Evolutionary conservation across 148 eudicot species (phyloP), one percentile per base, ranked within the genome.

Genomic region (Vaccinium myrtillus): DNA sequence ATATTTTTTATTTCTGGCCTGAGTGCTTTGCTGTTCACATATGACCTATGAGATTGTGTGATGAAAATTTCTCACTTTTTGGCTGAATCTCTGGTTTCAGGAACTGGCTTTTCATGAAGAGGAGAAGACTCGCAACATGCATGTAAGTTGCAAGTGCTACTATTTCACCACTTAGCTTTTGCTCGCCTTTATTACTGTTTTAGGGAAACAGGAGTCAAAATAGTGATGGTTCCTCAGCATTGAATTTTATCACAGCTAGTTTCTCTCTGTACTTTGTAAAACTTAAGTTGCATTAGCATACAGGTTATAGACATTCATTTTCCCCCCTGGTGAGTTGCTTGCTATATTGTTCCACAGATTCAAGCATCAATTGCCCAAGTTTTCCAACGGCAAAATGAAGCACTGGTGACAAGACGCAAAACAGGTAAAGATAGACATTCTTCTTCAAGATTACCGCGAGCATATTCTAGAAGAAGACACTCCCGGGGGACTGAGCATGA

Each of bases 341-440:
- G n/a, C 10, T 49, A 15, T 49, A 39, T 55, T 14, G 14, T 79
- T 80, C 39, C 50, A 75, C 87, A 92, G 92, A 92, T 90, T 88
- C 94, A 92, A 85, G 90, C 87, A 13, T 89, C 88, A 30, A 92
- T 92, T 79, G 87, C 91, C 36, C 84, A 88, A 78, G 88, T 88
- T 67, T 78, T 84, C 73, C 87, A 48, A 43, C 86, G 92, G 81
- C 94, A 92, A 88, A 85, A 92, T 59, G 94, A 92, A 88, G 94
- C 89, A 80, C 83, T 88, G 48, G 89, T 83, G 58, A 90, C 81
- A 81, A 91, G 86, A 73, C 87, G 89, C 32, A 79, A 84, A 78
- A 54, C 58, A 32, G 79, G 81, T 53, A 88, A 86, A 86, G 91
- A 88, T 16, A 70, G 61, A 76, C 81, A 79, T 79, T 80, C 81